Evolutionary conservation across 2,329 filamentous ascomycete species (phyloP).

Genomic region (Pseudogymnoascus sp.): DNA sequence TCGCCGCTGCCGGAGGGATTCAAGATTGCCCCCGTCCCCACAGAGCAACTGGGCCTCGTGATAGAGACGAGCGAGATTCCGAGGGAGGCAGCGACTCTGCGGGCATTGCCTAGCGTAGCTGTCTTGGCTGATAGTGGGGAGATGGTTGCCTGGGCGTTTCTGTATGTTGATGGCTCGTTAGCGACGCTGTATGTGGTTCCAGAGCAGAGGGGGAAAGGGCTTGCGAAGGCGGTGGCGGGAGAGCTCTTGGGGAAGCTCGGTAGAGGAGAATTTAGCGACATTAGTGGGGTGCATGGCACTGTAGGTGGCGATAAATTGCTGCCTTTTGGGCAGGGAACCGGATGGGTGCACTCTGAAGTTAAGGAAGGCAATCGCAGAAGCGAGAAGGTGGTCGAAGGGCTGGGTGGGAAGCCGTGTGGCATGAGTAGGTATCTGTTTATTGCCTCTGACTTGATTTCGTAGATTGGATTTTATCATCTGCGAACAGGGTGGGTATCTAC

Average conservation of each 20-base stretch:
- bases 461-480: background rate
- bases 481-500: background rate
- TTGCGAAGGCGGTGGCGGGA: constrained; percentile 21
- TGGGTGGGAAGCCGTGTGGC: constrained; percentile 16
- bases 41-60: constrained; percentile 22
- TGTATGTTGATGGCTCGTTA: constrained; percentile 24
- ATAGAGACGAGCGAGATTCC: constrained; percentile 23
- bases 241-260: constrained; percentile 17
- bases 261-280: constrained; percentile 20
- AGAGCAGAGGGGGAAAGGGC: constrained; percentile 21
- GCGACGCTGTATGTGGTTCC: constrained; percentile 25
- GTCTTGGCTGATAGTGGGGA: constrained; percentile 16
- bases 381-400: constrained; percentile 24
- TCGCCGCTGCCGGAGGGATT: constrained; percentile 17
- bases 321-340: constrained; percentile 16
- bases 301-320: constrained; percentile 15
- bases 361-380: constrained; percentile 24
- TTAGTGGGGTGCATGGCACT: constrained; percentile 7
- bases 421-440: constrained; percentile 20
- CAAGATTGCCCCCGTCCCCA: constrained; percentile 17
- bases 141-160: constrained; percentile 24
- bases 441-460: background rate
- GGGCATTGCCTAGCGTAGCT: constrained; percentile 20
- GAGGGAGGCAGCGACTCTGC: constrained; percentile 19
- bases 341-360: constrained; percentile 26